Base-by-base conservation (phyloP, 768 basidiomycete species). In the Suillus alpinus region DNA sequence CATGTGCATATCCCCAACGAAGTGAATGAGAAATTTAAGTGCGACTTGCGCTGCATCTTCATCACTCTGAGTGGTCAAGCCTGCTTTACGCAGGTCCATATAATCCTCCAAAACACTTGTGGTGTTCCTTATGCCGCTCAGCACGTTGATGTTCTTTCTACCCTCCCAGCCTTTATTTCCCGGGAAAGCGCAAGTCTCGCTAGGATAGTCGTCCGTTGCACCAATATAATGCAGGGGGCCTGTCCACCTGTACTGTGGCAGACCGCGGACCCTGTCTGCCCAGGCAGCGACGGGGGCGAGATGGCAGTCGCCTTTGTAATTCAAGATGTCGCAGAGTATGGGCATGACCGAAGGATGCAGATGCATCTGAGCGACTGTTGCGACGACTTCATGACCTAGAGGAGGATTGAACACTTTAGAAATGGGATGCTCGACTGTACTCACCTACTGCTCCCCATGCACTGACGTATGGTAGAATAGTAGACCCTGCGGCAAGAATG, bases 331-430 rank as follows among this genome's bases (percentile, higher is more conserved):
- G 65, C 89, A 92, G 58, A 97, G 76, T 36, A 79, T 81, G 2
- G 84, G 80, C 43, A 88, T 79, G 5, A 89, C 87, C 2, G 76
- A 77, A 0, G 92, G 91, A 71, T 92, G 84, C 2, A 98, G 83
- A 71, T 97, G 86, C 61, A 95, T 92, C 71, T 98, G 91, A 1
- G 96, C 96, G 59, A 98, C 91, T 4, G 95, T 96, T 1, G 95
- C 95, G 6, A 94, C 85, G 36, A 97, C 88, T 77, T 97, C 91
- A 67, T 98, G 95, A 4, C 95, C 94, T 86, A 63, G 29, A 32
- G 12, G 12, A 57, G 26, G 47, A 32, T 50, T 64, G n/a, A 40
- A 37, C 59, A 41, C 34, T 12, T 31, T 43, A 23, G 23, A 55
- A 40, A 20, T 2, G 34, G 6, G 14, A 58, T 46, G 29, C 18